Evolutionary conservation across 1,284 basidiomycete genomes (phyloP).

Genomic region (Fistulina hepatica): DNA sequence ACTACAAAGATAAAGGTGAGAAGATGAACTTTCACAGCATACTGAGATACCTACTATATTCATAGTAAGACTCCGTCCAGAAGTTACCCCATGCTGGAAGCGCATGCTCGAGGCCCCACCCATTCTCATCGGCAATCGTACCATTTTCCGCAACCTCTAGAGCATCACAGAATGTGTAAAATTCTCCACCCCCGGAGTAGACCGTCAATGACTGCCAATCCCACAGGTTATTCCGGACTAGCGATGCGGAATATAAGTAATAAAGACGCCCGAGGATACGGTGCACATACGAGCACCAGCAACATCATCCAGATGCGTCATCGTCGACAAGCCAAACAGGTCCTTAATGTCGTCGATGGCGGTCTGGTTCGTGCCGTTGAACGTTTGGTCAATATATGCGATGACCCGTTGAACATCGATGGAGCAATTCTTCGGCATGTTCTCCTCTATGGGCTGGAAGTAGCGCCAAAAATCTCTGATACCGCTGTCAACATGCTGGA

Average conservation of each 20-base stretch:
- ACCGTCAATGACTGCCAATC: conserved; percentile 53
- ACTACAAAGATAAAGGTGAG: conserved; percentile 1
- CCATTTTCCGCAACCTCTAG: conserved; percentile 54
- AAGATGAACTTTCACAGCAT: conserved; percentile 14
- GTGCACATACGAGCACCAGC: conserved; percentile 40
- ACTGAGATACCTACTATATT: conserved; percentile 4
- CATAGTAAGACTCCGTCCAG: conserved; percentile 35
- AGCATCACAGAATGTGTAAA: conserved; percentile 63
- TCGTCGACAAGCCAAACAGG: conserved; percentile 42
- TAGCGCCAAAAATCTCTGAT: conserved; percentile 56
- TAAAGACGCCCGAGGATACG: not conserved
- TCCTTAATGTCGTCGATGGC: conserved; percentile 44
- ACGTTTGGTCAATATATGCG: conserved; percentile 46
- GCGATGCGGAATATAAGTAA: not conserved
- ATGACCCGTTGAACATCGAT: conserved; percentile 60
- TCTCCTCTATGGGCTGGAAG: conserved; percentile 55
- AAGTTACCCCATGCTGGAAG: conserved; percentile 50
- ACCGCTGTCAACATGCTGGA: conserved; percentile 14
- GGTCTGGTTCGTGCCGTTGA: conserved; percentile 30
- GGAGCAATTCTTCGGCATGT: conserved; percentile 67
- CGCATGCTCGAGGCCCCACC: conserved; percentile 57
- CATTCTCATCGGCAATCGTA: conserved; percentile 37
- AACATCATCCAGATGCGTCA: conserved; percentile 57
- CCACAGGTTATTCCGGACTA: conserved; percentile 40
- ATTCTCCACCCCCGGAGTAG: conserved; percentile 36